A percentile compares a stretch with the other conserved stretches of the same genome.
Conservation (phyloP, 495 filamentous ascomycete species). For the Neurospora sp. region DNA sequence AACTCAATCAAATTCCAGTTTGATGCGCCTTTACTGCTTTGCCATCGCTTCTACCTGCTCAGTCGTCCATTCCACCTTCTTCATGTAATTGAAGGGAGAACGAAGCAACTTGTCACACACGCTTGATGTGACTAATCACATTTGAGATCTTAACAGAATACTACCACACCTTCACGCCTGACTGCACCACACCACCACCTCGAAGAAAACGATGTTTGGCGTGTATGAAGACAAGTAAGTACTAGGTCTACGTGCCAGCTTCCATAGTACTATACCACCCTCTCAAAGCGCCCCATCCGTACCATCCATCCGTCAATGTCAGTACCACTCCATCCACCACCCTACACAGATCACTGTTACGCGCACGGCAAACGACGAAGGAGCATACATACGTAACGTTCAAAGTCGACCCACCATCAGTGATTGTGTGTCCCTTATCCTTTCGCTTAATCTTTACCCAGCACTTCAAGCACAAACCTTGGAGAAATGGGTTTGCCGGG, state of each 20-base stretch:
- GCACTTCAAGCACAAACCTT: neutral
- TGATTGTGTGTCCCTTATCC: neutral
- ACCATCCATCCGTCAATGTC: neutral
- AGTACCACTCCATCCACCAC: neutral
- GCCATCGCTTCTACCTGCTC: neutral
- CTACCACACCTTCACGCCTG: neutral
- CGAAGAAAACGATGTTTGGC: neutral
- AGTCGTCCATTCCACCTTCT: neutral
- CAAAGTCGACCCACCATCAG: neutral
- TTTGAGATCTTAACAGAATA: neutral
- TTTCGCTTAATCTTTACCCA: neutral
- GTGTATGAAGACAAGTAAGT: neutral
- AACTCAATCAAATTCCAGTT: neutral
- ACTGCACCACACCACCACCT: neutral
- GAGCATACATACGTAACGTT: neutral
- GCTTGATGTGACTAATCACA: neutral
- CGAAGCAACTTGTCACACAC: neutral
- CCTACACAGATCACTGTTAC: neutral
- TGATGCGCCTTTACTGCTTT: neutral
- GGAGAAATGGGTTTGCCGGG: neutral
- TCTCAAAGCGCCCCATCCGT: neutral
- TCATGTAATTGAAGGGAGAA: neutral
- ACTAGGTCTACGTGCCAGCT: neutral
- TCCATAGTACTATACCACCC: neutral
- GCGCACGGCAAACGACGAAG: neutral